These are phyloP conservation scores for Trichocladium uniseriatum DNA, from an alignment of 495 filamentous ascomycete genomes.

Conservation along the genomic window DNA sequence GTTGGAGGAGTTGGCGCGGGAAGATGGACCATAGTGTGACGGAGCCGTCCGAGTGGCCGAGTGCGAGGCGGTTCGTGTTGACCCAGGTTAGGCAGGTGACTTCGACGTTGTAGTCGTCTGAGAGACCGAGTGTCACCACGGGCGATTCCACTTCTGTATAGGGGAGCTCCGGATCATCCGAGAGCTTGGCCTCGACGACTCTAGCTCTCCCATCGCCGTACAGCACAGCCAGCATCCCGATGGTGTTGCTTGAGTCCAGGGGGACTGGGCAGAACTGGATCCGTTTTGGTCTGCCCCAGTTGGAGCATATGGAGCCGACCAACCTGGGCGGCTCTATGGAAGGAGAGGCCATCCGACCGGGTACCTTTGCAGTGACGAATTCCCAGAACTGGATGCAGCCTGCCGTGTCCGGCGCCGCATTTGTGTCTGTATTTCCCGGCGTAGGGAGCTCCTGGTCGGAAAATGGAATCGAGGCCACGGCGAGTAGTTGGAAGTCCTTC, in stretches of 20 bases:
- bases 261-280: conserved; percentile 39
- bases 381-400: conserved; percentile 39
- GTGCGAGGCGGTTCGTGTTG: conserved; percentile 37
- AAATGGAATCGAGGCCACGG: conserved; percentile 37
- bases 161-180: conserved; percentile 15
- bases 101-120: conserved; percentile 32
- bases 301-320: conserved; percentile 25
- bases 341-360: conserved; percentile 12
- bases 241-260: conserved; percentile 14
- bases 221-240: conserved; percentile 32
- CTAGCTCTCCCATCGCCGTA: conserved; percentile 36
- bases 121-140: conserved; percentile 31
- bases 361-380: conserved; percentile 18
- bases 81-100: conserved; percentile 42
- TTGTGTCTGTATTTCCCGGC: conserved; percentile 12
- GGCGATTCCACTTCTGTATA: conserved; percentile 33
- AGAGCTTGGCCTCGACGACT: conserved; percentile 28
- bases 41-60: conserved; percentile 41
- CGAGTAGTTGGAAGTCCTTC: conserved; percentile 32
- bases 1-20: conserved; percentile 30
- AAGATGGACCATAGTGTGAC: conserved; percentile 41
- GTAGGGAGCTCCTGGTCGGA: conserved; percentile 29
- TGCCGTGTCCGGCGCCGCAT: conserved; percentile 14
- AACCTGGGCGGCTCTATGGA: conserved; percentile 21
- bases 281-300: conserved; percentile 35